phyloP scores from a whole-genome alignment of 768 basidiomycete genomes.

The Phylloporus sp. region DNA sequence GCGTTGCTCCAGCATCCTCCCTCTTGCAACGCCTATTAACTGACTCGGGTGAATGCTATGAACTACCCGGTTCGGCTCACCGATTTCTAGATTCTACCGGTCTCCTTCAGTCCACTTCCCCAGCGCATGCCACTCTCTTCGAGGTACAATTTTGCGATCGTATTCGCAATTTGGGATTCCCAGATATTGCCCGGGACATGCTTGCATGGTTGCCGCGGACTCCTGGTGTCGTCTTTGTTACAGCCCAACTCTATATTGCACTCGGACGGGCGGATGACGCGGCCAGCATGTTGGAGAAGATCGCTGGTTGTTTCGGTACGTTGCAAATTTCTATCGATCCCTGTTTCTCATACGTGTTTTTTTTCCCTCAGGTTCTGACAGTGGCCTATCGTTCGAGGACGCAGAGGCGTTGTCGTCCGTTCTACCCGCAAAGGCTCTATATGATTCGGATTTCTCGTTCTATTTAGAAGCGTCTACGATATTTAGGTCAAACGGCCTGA shows the following conservation, averaged over 20 bases:
- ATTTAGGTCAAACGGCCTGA: slow-evolving; percentile 56
- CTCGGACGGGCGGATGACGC: slow-evolving; percentile 71
- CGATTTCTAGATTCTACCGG: slow-evolving; percentile 64
- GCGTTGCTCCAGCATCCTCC: slow-evolving; percentile 51
- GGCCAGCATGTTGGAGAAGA: slow-evolving; percentile 61
- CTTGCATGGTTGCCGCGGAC: slow-evolving; percentile 76
- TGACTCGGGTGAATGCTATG: slow-evolving; percentile 43
- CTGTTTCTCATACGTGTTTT: slow-evolving; percentile 1
- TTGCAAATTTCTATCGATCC: slow-evolving; percentile 7
- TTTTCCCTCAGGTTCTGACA: slow-evolving; percentile 39
- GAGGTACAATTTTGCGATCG: slow-evolving; percentile 73
- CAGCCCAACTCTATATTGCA: slow-evolving; percentile 60
- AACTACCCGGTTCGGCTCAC: slow-evolving; percentile 59
- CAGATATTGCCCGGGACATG: slow-evolving; percentile 55
- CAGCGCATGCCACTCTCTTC: slow-evolving; percentile 57
- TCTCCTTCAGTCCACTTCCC: slow-evolving; percentile 62
- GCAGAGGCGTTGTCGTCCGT: slow-evolving; percentile 55
- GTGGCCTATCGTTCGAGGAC: slow-evolving; percentile 54
- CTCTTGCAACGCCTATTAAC: slow-evolving; percentile 59
- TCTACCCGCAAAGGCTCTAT: slow-evolving; percentile 51
- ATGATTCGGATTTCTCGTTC: slow-evolving; percentile 64
- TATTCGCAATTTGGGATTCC: slow-evolving; percentile 60
- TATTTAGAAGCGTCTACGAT: slow-evolving; percentile 73
- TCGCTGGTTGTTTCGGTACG: slow-evolving; percentile 74
- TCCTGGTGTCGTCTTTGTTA: slow-evolving; percentile 70